Conservation (phyloP, 441 rosid species). For the Corymbia calophylla region DNA sequence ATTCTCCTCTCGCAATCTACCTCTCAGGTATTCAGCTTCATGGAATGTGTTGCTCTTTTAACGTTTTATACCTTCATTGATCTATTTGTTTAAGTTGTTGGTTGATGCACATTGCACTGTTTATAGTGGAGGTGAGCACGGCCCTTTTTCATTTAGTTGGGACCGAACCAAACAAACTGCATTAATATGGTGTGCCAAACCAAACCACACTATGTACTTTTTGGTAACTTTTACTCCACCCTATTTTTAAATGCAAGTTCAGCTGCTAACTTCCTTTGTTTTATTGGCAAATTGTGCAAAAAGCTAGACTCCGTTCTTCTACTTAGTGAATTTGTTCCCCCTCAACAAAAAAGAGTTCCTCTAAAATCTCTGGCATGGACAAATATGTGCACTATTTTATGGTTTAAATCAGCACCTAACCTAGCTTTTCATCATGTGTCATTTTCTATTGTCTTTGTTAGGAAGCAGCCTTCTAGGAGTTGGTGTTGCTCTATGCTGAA, state of each 20-base stretch:
- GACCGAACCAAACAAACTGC: neutral
- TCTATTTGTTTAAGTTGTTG: neutral
- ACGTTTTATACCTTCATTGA: neutral
- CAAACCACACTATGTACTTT: neutral
- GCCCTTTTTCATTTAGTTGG: neutral
- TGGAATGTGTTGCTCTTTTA: neutral
- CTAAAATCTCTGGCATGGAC: neutral
- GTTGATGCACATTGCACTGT: neutral
- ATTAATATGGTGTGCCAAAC: neutral
- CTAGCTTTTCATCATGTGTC: neutral
- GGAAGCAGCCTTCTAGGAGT: conserved; percentile 90
- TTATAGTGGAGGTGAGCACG: neutral
- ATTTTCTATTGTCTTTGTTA: conserved; percentile 13
- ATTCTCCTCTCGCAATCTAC: conserved; percentile 70
- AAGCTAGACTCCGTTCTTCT: neutral
- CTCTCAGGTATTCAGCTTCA: neutral
- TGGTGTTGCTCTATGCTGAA: conserved; percentile 65
- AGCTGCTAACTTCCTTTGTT: neutral
- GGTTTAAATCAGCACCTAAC: neutral
- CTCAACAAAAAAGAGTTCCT: neutral
- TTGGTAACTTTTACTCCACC: neutral
- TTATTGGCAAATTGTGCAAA: neutral
- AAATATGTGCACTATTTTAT: neutral
- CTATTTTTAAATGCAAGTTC: neutral
- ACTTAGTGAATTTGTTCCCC: neutral